Conservation (phyloP, 768 basidiomycete genomes). For the Calvatia gigantea region DNA sequence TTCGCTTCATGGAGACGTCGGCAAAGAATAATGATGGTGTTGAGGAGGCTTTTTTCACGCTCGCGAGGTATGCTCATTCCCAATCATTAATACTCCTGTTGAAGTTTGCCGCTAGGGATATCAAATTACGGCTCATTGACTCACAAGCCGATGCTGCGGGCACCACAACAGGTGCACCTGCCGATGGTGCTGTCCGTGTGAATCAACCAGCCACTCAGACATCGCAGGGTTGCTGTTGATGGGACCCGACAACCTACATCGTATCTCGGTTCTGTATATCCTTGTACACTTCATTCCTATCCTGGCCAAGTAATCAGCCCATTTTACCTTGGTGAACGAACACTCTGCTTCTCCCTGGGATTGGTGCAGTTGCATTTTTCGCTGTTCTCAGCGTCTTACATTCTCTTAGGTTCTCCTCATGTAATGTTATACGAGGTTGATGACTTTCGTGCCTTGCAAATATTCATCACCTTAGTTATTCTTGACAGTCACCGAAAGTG, state of each 20-base stretch:
- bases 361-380: neutral
- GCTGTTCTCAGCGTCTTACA: neutral
- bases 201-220: conserved; percentile 51
- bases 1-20: conserved; percentile 96
- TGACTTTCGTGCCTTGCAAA: neutral
- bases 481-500: neutral
- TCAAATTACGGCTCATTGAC: conserved; percentile 96
- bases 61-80: conserved; percentile 71
- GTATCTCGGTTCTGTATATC: neutral
- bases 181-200: conserved; percentile 62
- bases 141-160: conserved; percentile 69
- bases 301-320: neutral
- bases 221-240: conserved; percentile 53
- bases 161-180: conserved; percentile 31
- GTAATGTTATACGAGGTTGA: conserved; percentile 7
- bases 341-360: neutral
- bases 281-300: conserved; percentile 11
- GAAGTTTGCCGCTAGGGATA: conserved; percentile 58
- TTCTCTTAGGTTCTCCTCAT: neutral
- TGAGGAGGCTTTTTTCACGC: conserved; percentile 97
- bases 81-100: conserved; percentile 1
- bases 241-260: conserved; percentile 12
- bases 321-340: neutral
- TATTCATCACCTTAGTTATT: neutral
- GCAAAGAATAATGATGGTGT: conserved; percentile 98